Evolutionary conservation across 1,139 yeast species (phyloP).

Genomic region (Yamadazyma aaseri): DNA sequence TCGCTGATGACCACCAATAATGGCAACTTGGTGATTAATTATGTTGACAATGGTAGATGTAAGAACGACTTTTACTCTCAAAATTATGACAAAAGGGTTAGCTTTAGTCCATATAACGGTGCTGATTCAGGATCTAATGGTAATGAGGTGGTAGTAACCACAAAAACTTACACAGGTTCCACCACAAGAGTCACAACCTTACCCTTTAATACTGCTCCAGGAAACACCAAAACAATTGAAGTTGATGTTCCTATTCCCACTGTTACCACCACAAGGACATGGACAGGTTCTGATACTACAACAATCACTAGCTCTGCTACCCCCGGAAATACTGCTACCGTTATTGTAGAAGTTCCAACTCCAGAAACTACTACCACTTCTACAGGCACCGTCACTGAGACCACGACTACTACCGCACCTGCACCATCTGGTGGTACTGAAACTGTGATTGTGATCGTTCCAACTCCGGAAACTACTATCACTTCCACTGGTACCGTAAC

Average conservation of each 20-base stretch:
- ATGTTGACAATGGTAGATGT: conserved; percentile 12
- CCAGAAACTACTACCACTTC: conserved; percentile 9
- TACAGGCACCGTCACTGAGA: conserved; percentile 15
- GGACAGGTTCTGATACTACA: conserved; percentile 10
- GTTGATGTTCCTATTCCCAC: conserved; percentile 15
- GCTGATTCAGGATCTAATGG: conserved; percentile 21
- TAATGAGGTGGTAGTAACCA: conserved; percentile 19
- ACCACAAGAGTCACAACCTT: conserved; percentile 21
- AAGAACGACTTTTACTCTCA: conserved; percentile 1
- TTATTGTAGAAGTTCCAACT: conserved; percentile 10
- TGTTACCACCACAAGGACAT: conserved; percentile 13
- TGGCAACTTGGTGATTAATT: conserved; percentile 5
- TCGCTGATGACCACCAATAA: conserved; percentile 2
- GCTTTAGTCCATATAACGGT: conserved; percentile 9
- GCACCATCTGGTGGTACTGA: conserved; percentile 2
- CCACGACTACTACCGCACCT: conserved; percentile 6
- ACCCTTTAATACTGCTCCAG: conserved; percentile 17
- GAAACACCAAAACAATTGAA: conserved; percentile 5
- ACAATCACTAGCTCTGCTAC: conserved; percentile 5
- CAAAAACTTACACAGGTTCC: conserved; percentile 25
- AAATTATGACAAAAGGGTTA: conserved; percentile 1
- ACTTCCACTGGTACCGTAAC: conserved; percentile 5
- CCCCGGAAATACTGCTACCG: conserved; percentile 8
- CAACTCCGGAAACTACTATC: conserved; percentile 13
- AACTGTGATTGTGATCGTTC: conserved; percentile 14